Base-by-base conservation (phyloP, 1,284 basidiomycete species). In the Naganishia liquefaciens region DNA sequence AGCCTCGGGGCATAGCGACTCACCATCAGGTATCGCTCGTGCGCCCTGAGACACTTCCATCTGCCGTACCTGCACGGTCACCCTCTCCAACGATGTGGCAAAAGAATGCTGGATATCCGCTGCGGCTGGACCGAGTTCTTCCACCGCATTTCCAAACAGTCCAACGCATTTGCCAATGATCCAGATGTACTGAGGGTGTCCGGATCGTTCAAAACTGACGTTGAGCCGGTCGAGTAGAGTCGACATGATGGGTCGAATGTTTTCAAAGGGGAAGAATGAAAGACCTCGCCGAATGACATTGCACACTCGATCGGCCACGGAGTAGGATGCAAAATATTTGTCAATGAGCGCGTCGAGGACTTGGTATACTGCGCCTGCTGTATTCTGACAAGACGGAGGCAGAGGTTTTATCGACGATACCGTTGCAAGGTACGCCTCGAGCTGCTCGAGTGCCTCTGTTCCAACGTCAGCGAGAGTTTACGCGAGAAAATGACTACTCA, bases 151-250 rank as follows among this genome's bases (percentile, higher is more conserved):
- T 40, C 88, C 89, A 75, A 90, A 94, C 69, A 84, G 83, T 40
- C 82, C 81, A 15, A 92, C 83, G 25, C 89, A 80, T 77, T 96
- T 96, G 54, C 92, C 89, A 19, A 87, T 86, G 68, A 99, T 93
- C 96, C 96, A 99, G 15, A 98, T 78, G 78, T 93, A 98, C 70
- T 90, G 89, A 0, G 94, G 86, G 72, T 88, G 88, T 0, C 90
- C 91, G 0, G 91, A 91, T 19, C 82, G 79, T 69, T 92, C 89
- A 73, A 98, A 99, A 15, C 85, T 84, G 5, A 83, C 72, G 0
- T 88, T 84, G 86, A 98, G 88, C 55, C 91, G 84, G 19, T 84
- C 82, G 52, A 97, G 76, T 0, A 95, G 81, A 0, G 86, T 81
- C 23, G 90, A 84, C 10, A 90, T 82, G 47, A 94, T 82, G 2